Conservation (phyloP, 768 basidiomycete species). For the Galerina marginata region DNA sequence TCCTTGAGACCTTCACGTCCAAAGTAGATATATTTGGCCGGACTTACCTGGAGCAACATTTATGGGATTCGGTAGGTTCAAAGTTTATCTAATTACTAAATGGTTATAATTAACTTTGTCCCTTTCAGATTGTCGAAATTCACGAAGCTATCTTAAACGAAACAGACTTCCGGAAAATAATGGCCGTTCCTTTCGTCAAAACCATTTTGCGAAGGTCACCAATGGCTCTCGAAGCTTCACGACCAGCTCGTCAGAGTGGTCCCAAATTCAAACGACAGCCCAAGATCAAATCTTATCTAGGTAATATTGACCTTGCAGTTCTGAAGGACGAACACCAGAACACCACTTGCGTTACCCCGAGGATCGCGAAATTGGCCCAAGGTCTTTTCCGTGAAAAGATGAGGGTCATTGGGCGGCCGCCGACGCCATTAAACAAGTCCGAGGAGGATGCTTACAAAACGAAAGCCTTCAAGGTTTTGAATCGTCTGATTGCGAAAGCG, state of each 20-base stretch:
- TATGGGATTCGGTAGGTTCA: conserved; percentile 37
- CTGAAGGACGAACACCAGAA: conserved; percentile 59
- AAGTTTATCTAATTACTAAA: background rate
- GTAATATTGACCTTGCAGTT: conserved; percentile 61
- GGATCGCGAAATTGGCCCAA: conserved; percentile 54
- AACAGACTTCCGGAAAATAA: conserved; percentile 24
- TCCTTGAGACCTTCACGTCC: conserved; percentile 38
- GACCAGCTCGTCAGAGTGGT: background rate
- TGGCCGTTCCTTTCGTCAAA: conserved; percentile 30
- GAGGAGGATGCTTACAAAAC: conserved; percentile 30
- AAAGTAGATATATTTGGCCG: conserved; percentile 42
- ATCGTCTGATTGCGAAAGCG: conserved; percentile 32
- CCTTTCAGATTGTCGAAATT: conserved; percentile 32
- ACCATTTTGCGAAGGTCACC: conserved; percentile 29
- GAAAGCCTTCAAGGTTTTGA: conserved; percentile 30
- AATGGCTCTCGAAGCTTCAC: conserved; percentile 1
- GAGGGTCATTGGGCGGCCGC: conserved; percentile 55
- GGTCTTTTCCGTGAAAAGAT: conserved; percentile 61
- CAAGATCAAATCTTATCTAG: conserved; percentile 27
- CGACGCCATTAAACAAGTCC: conserved; percentile 32
- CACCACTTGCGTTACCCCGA: conserved; percentile 67
- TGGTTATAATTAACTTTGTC: conserved; percentile 1
- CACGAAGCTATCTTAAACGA: conserved; percentile 34
- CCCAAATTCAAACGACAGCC: conserved; percentile 15
- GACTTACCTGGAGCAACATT: conserved; percentile 37